phyloP scores from a whole-genome alignment of 1,284 basidiomycete genomes.

The Lentinula novae-zelandiae region DNA sequence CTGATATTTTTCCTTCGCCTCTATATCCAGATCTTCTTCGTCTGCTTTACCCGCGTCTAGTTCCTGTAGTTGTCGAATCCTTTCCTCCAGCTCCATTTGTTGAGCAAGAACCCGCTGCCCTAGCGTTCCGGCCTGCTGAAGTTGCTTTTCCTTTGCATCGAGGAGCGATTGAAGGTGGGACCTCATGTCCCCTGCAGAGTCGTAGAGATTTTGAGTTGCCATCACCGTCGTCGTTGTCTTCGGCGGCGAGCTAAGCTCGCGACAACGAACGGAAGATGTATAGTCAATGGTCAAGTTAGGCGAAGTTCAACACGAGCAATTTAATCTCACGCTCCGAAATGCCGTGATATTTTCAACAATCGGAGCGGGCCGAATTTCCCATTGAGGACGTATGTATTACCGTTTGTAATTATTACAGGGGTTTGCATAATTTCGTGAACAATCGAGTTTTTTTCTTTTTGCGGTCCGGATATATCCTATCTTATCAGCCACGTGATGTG shows the following conservation, averaged over 20 bases:
- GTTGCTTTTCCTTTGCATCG: constrained; percentile 85
- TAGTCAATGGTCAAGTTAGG: not conserved
- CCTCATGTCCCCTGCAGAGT: constrained; percentile 64
- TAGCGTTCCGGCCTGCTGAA: constrained; percentile 84
- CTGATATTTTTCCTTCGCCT: constrained; percentile 67
- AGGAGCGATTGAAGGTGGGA: constrained; percentile 76
- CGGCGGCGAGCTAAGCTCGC: constrained; percentile 6
- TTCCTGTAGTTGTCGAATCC: constrained; percentile 78
- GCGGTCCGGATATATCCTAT: too few species aligned
- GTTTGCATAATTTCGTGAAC: too few species aligned
- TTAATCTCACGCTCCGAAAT: not conserved
- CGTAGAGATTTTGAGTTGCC: constrained; percentile 22
- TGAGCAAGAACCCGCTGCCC: constrained; percentile 89
- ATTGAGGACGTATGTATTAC: too few species aligned
- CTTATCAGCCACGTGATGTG: too few species aligned
- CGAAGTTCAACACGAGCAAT: not conserved
- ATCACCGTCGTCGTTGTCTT: constrained; percentile 10
- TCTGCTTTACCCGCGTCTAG: constrained; percentile 25
- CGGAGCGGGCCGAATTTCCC: not conserved
- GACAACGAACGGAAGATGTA: not conserved
- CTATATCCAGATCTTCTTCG: constrained; percentile 47
- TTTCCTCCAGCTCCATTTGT: constrained; percentile 86
- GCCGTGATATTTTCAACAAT: not conserved
- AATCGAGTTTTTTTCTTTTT: too few species aligned
- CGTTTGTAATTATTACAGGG: too few species aligned